These are phyloP conservation scores for Trichosporon sp. DNA, from an alignment of 1,284 basidiomycete species.

Conservation along the genomic window DNA sequence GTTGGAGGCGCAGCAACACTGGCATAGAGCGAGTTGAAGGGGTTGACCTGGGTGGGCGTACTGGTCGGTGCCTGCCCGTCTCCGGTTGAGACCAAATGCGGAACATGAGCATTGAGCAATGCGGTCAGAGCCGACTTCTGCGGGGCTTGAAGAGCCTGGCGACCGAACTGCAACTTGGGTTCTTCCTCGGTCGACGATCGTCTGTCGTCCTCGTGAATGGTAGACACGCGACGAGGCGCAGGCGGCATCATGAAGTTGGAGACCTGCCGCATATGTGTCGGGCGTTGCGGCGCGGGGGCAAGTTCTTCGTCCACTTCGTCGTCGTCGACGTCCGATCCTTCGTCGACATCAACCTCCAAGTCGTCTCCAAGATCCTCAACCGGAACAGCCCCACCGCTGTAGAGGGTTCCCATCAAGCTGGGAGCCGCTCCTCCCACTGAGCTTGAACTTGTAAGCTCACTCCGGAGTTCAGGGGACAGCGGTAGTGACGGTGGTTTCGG, in stretches of 20 bases:
- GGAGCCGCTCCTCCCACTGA: background rate
- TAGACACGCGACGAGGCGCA: constrained; percentile 8
- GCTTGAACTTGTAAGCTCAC: background rate
- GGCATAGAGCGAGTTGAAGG: constrained; percentile 50
- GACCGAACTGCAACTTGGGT: constrained; percentile 25
- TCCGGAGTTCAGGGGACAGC: background rate
- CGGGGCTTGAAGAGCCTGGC: background rate
- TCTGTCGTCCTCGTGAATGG: constrained; percentile 22
- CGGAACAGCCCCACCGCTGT: background rate
- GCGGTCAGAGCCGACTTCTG: constrained; percentile 35
- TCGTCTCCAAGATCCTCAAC: constrained; percentile 25
- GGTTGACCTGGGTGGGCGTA: constrained; percentile 30
- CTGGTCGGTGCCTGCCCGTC: constrained; percentile 8
- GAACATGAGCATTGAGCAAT: constrained; percentile 39
- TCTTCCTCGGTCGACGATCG: constrained; percentile 25
- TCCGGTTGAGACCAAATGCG: constrained; percentile 33
- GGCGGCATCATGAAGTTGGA: background rate
- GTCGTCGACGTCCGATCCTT: constrained; percentile 31
- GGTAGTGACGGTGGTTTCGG: background rate
- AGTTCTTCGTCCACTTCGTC: constrained; percentile 29
- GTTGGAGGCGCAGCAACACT: constrained; percentile 48
- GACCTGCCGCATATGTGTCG: constrained; percentile 1
- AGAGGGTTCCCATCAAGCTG: background rate
- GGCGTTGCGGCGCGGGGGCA: constrained; percentile 5
- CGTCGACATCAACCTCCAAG: constrained; percentile 40